Conservation (phyloP, 352 stramenopile genomes). For the Pythium monospermum region DNA sequence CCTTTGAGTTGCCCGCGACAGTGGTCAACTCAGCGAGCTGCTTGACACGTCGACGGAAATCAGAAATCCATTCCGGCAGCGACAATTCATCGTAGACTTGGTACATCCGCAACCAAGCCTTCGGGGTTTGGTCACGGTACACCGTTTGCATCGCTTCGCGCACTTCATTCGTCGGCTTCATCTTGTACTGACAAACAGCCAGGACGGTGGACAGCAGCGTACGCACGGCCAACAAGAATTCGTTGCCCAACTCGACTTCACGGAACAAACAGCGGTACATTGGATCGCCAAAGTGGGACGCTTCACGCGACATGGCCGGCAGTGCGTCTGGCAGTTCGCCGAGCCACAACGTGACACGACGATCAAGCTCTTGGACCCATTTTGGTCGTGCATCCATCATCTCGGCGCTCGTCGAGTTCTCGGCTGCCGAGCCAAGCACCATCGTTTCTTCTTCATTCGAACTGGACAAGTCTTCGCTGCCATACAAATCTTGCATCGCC, state of each 20-base stretch:
- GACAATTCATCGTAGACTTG: conserved; percentile 46
- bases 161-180: conserved; percentile 86
- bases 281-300: conserved; percentile 72
- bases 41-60: conserved; percentile 75
- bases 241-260: conserved; percentile 72
- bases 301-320: conserved; percentile 40
- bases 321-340: conserved; percentile 46
- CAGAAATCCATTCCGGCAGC: conserved; percentile 76
- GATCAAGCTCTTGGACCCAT: conserved; percentile 82
- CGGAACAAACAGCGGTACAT: conserved; percentile 90
- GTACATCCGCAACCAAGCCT: conserved; percentile 58
- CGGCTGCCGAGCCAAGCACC: conserved; percentile 36
- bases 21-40: conserved; percentile 43
- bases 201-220: conserved; percentile 65
- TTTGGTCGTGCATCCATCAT: conserved; percentile 49
- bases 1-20: conserved; percentile 32
- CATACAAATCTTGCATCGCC: conserved; percentile 79
- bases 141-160: conserved; percentile 77
- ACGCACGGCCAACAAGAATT: conserved; percentile 62
- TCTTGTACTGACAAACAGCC: conserved; percentile 74
- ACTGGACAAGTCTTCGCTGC: conserved; percentile 40
- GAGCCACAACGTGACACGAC: conserved; percentile 59
- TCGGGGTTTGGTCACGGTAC: conserved; percentile 61
- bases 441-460: conserved; percentile 55
- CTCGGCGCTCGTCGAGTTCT: conserved; percentile 20